Conservation (phyloP, 2,329 filamentous ascomycete genomes). For the Paecilomyces sp. region DNA sequence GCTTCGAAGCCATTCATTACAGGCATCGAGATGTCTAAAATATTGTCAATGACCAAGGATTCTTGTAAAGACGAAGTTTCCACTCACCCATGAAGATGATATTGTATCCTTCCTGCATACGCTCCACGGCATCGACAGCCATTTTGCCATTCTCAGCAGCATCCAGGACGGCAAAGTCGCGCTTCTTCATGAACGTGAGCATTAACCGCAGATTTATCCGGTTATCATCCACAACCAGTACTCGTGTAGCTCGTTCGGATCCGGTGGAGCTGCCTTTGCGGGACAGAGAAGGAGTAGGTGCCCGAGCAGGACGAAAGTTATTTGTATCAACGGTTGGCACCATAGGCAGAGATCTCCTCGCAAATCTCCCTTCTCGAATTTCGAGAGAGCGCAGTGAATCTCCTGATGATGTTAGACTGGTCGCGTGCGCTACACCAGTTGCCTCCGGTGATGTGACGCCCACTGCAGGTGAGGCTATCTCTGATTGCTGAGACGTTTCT, state of each 20-base stretch:
- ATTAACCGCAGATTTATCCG: constrained; percentile 39
- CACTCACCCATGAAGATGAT: constrained; percentile 39
- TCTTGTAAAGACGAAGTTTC: neutral
- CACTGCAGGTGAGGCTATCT: neutral
- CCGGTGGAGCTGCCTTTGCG: neutral
- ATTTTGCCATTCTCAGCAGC: constrained; percentile 36
- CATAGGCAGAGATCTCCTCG: neutral
- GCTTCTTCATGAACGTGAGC: constrained; percentile 36
- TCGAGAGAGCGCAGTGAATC: neutral
- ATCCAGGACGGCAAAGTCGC: constrained; percentile 25
- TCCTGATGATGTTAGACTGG: neutral
- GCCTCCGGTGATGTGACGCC: neutral
- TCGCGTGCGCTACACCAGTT: neutral
- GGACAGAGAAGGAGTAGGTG: neutral
- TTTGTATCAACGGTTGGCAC: neutral
- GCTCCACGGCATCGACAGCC: constrained; percentile 34
- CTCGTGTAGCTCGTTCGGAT: constrained; percentile 10
- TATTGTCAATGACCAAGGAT: neutral
- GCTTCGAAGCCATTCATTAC: constrained; percentile 44
- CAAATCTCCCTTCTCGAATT: neutral
- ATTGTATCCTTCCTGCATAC: constrained; percentile 27
- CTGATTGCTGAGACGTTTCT: neutral
- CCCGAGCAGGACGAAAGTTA: neutral
- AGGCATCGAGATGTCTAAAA: constrained; percentile 39
- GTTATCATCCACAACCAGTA: constrained; percentile 42